These are phyloP conservation scores for Naganishia onofrii DNA, from an alignment of 768 basidiomycete genomes.

Conservation along the genomic window DNA sequence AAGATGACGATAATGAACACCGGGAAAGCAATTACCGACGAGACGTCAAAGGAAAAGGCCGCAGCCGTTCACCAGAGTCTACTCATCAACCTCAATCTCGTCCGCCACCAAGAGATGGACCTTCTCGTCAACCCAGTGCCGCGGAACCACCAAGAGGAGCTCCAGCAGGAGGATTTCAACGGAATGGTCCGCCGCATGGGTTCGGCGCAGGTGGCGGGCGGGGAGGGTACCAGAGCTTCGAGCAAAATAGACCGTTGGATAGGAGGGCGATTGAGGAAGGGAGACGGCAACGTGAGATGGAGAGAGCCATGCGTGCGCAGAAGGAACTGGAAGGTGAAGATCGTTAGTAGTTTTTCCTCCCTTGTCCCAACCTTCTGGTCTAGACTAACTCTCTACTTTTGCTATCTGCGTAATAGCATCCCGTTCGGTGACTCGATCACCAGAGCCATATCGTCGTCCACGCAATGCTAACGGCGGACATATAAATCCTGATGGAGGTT, in stretches of 20 bases:
- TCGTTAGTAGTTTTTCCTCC: neutral
- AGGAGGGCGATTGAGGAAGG: conserved; percentile 42
- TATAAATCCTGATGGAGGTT: conserved; percentile 38
- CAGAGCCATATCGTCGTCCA: conserved; percentile 26
- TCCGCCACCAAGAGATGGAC: conserved; percentile 14
- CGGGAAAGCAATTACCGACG: neutral
- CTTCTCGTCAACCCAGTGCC: neutral
- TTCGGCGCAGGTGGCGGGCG: neutral
- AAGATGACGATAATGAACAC: neutral
- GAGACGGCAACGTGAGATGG: conserved; percentile 37
- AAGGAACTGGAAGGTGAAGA: conserved; percentile 5
- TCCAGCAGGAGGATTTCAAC: neutral
- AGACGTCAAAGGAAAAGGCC: conserved; percentile 7
- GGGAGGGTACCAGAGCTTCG: conserved; percentile 1
- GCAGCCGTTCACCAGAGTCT: conserved; percentile 4
- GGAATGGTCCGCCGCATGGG: neutral
- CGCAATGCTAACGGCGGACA: conserved; percentile 20
- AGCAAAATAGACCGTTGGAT: conserved; percentile 24
- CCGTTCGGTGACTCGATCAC: neutral
- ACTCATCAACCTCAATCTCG: conserved; percentile 9
- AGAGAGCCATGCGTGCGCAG: conserved; percentile 20
- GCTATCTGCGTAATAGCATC: neutral
- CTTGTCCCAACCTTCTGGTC: conserved; percentile 9
- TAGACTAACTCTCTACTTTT: too few species aligned
- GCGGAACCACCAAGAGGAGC: neutral